Conservation (phyloP, 345 rosid genomes). For the Pugionium cornutum region DNA sequence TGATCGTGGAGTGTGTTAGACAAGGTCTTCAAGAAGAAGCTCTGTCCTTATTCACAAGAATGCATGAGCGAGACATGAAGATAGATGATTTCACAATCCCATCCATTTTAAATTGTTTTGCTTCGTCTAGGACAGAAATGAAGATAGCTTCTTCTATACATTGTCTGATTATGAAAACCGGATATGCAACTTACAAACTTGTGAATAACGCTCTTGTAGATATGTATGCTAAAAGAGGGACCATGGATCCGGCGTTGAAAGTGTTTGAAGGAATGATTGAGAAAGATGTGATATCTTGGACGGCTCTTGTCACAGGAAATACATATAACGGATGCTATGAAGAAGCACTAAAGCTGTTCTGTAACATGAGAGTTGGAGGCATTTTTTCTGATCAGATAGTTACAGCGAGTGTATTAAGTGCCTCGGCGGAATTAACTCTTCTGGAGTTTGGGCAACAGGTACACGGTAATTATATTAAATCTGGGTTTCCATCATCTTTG, state of each 20-base stretch:
- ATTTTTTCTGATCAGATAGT: conserved; percentile 61
- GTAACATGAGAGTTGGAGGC: conserved; percentile 59
- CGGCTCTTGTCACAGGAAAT: conserved; percentile 81
- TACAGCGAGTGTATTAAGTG: conserved; percentile 68
- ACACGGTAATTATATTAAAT: conserved; percentile 61
- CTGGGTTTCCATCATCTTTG: conserved; percentile 56
- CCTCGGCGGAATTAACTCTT: conserved; percentile 70
- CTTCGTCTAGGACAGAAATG: conserved; percentile 49
- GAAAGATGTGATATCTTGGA: conserved; percentile 89
- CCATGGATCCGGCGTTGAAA: conserved; percentile 51
- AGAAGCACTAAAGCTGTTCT: conserved; percentile 68
- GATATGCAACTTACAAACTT: conserved; percentile 58
- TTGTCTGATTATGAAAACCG: conserved; percentile 69
- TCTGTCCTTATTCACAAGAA: conserved; percentile 54
- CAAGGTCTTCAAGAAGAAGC: conserved; percentile 68
- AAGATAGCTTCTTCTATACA: conserved; percentile 59
- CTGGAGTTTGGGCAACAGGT: conserved; percentile 82
- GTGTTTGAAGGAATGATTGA: conserved; percentile 64
- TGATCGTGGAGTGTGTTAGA: conserved; percentile 74
- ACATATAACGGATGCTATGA: conserved; percentile 57
- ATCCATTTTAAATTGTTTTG: conserved; percentile 66
- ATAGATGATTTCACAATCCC: conserved; percentile 71
- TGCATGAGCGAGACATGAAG: conserved; percentile 60
- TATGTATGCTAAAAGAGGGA: conserved; percentile 81
- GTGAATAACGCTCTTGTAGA: conserved; percentile 87